Conservation (phyloP, 2,329 filamentous ascomycete genomes). For the Onygenales sp. region DNA sequence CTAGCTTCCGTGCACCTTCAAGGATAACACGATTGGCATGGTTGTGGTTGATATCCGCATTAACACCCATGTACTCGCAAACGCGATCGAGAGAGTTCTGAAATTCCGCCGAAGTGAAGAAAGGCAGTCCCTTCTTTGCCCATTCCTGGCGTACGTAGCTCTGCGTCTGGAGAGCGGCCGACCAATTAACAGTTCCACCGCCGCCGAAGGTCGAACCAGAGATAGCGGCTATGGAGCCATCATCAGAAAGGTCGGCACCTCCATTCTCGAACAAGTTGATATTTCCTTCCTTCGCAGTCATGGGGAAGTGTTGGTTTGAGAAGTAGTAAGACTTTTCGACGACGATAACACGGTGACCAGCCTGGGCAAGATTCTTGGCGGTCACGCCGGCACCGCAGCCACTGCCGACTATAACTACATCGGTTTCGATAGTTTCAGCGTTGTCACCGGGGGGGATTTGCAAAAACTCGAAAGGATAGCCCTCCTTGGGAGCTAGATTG, state of each 20-base stretch:
- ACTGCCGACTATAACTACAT: slow-evolving; percentile 77
- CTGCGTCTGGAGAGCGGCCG: slow-evolving; percentile 57
- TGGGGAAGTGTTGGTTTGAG: slow-evolving; percentile 61
- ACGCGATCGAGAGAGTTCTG: slow-evolving; percentile 74
- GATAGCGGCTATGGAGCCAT: slow-evolving; percentile 51
- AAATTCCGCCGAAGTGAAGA: slow-evolving; percentile 65
- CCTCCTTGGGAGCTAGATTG: slow-evolving; percentile 42
- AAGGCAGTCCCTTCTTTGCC: slow-evolving; percentile 57
- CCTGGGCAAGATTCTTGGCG: slow-evolving; percentile 71
- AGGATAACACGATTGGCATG: slow-evolving; percentile 61
- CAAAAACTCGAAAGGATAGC: slow-evolving; percentile 48
- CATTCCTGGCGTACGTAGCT: slow-evolving; percentile 72
- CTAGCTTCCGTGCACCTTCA: slow-evolving; percentile 64
- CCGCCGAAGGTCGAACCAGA: slow-evolving; percentile 72
- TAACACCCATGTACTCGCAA: slow-evolving; percentile 68
- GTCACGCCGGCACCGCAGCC: slow-evolving; percentile 77
- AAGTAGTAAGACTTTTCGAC: slow-evolving; percentile 77
- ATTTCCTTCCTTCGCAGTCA: slow-evolving; percentile 53
- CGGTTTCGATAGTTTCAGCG: slow-evolving; percentile 59
- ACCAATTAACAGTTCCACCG: slow-evolving; percentile 85
- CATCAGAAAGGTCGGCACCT: slow-evolving; percentile 48
- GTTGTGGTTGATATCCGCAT: slow-evolving; percentile 61
- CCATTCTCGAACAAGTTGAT: slow-evolving; percentile 61
- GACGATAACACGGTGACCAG: slow-evolving; percentile 65
- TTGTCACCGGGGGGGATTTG: slow-evolving; percentile 45